These are phyloP conservation scores for Camelina sativa DNA, from an alignment of 345 rosid species.

Conservation along the genomic window DNA sequence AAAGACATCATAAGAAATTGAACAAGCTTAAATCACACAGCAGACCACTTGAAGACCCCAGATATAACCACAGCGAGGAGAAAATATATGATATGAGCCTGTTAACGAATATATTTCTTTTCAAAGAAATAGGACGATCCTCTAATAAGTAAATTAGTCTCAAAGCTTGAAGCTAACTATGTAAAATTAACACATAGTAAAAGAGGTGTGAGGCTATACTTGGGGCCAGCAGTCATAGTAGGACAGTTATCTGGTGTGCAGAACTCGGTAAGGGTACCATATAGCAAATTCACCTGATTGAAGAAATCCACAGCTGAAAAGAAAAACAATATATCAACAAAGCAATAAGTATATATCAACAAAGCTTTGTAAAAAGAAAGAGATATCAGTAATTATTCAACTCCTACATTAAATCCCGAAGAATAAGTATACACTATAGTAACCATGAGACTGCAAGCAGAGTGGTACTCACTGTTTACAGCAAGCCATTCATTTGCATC, in stretches of 20 bases:
- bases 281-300: constrained; percentile 99
- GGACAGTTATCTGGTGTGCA: constrained; percentile 96
- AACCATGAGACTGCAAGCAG: constrained; percentile 26
- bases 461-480: constrained; percentile 74
- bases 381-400: not conserved
- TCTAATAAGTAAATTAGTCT: not conserved
- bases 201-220: constrained; percentile 58
- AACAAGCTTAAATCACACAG: not conserved
- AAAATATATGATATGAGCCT: not conserved
- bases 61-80: not conserved
- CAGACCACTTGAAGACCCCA: constrained; percentile 16
- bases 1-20: constrained; percentile 1
- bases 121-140: not conserved
- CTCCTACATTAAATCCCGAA: not conserved
- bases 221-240: constrained; percentile 99
- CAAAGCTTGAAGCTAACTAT: not conserved
- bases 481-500: constrained; percentile 99
- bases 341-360: not conserved
- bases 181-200: not conserved
- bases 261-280: constrained; percentile 97
- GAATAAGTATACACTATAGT: constrained; percentile 5
- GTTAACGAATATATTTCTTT: not conserved
- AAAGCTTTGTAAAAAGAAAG: not conserved
- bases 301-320: constrained; percentile 98
- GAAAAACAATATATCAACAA: not conserved